A percentile compares a stretch with the other conserved stretches of the same genome.
phyloP scores from a whole-genome alignment of 176 grass and related monocot species.

The Aegilops speltoides region DNA sequence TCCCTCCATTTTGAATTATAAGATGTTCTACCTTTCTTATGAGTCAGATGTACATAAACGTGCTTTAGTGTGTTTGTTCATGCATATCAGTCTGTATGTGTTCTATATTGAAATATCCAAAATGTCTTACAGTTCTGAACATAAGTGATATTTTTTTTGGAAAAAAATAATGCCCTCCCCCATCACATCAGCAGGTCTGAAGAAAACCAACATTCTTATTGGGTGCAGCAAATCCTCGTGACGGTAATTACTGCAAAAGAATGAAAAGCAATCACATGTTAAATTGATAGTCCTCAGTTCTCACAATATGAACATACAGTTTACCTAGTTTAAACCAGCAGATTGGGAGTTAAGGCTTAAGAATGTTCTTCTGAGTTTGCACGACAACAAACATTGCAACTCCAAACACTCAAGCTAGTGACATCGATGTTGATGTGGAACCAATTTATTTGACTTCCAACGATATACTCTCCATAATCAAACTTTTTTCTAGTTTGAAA shows the following conservation, averaged over 20 bases:
- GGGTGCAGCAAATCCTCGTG: not conserved
- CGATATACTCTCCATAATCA: not conserved
- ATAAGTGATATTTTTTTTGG: too few relatives aligned
- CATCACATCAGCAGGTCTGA: not conserved
- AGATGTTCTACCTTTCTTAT: too few relatives aligned
- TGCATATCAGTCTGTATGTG: too few relatives aligned
- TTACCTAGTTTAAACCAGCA: not conserved
- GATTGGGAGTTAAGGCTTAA: not conserved
- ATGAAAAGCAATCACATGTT: not conserved
- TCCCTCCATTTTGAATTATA: too few relatives aligned
- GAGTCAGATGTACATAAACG: too few relatives aligned
- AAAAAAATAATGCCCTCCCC: too few relatives aligned
- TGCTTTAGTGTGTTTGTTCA: too few relatives aligned
- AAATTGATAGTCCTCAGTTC: too few relatives aligned
- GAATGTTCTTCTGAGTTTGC: not conserved
- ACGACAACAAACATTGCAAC: not conserved
- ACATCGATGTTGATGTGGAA: not conserved
- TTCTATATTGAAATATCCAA: too few relatives aligned
- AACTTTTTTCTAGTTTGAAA: too few relatives aligned
- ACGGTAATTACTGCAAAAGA: not conserved
- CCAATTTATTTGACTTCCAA: not conserved
- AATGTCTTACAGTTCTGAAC: too few relatives aligned
- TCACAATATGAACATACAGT: not conserved
- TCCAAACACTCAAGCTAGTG: not conserved
- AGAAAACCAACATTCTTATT: conserved; percentile 9